Percentiles rank a stretch among this genome's conserved stretches.
phyloP scores from a whole-genome alignment of 208 protist genomes.

The Trypanosoma melophagium region DNA sequence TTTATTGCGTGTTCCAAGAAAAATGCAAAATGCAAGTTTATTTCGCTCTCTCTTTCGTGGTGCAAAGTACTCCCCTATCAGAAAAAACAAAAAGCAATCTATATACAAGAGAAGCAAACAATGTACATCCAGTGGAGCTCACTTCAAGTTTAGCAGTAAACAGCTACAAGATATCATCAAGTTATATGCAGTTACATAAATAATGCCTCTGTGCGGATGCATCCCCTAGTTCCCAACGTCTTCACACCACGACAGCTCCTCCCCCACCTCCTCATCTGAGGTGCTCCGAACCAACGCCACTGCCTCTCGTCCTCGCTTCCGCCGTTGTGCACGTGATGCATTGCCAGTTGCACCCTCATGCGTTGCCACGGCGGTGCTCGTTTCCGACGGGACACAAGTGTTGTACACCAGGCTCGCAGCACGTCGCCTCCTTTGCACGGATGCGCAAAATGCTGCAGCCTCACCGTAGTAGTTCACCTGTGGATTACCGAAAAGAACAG shows the following conservation, averaged over 20 bases:
- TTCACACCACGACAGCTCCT: constrained; percentile 22
- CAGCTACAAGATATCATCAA: too few relatives aligned
- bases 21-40: too few relatives aligned
- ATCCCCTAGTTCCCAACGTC: constrained; percentile 7
- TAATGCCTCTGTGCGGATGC: too few relatives aligned
- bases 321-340: background rate
- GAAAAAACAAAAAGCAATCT: too few relatives aligned
- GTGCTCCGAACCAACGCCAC: background rate
- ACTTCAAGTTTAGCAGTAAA: too few relatives aligned
- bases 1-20: too few relatives aligned
- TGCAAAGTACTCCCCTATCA: too few relatives aligned
- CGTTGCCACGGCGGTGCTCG: background rate
- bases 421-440: constrained; percentile 10
- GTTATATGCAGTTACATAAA: too few relatives aligned
- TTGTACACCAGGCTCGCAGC: constrained; percentile 11
- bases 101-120: too few relatives aligned
- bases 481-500: constrained; percentile 44
- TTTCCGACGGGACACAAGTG: background rate
- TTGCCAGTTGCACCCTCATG: background rate
- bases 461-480: constrained; percentile 51
- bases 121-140: too few relatives aligned
- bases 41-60: too few relatives aligned
- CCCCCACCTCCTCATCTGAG: background rate
- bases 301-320: background rate
- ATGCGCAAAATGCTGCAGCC: constrained; percentile 27